phyloP scores from a whole-genome alignment of 805 yeast genomes.

The Monosporozyma solicola region DNA sequence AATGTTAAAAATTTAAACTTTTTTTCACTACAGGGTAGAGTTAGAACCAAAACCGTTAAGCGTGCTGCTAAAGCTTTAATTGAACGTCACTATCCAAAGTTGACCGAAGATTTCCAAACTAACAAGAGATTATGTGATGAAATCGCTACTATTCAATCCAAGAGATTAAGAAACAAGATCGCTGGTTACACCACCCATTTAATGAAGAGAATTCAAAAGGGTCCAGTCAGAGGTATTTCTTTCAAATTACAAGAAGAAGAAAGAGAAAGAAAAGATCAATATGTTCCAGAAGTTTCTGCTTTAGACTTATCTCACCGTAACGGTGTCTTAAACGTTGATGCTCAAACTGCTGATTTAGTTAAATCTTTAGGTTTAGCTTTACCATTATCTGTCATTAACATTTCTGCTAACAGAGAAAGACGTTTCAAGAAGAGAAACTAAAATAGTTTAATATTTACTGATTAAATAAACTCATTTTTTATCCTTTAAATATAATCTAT shows the following conservation, averaged over 20 bases:
- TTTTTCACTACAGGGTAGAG: constrained; percentile 78
- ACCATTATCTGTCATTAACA: constrained; percentile 77
- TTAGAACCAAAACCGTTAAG: constrained; percentile 99
- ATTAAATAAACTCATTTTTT: neutral
- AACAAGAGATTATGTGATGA: constrained; percentile 99
- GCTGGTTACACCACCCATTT: constrained; percentile 99
- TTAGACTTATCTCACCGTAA: constrained; percentile 94
- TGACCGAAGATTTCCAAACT: constrained; percentile 98
- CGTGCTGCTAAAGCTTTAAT: constrained; percentile 99
- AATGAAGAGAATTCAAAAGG: constrained; percentile 99
- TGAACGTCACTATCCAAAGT: constrained; percentile 99
- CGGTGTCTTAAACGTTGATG: constrained; percentile 93
- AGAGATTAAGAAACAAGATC: constrained; percentile 99
- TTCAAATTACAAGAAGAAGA: constrained; percentile 99
- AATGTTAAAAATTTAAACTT: neutral
- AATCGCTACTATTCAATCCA: constrained; percentile 97
- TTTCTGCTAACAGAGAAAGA: constrained; percentile 85
- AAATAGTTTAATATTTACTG: neutral
- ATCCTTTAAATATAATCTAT: neutral
- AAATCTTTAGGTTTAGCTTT: constrained; percentile 86
- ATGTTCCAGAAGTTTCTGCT: constrained; percentile 99
- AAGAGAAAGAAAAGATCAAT: constrained; percentile 99
- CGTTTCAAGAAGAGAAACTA: constrained; percentile 89
- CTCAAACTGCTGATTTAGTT: constrained; percentile 92
- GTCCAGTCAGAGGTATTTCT: constrained; percentile 99